phyloP scores from a whole-genome alignment of 140 eudicot species.

The Senecio squalidus region DNA sequence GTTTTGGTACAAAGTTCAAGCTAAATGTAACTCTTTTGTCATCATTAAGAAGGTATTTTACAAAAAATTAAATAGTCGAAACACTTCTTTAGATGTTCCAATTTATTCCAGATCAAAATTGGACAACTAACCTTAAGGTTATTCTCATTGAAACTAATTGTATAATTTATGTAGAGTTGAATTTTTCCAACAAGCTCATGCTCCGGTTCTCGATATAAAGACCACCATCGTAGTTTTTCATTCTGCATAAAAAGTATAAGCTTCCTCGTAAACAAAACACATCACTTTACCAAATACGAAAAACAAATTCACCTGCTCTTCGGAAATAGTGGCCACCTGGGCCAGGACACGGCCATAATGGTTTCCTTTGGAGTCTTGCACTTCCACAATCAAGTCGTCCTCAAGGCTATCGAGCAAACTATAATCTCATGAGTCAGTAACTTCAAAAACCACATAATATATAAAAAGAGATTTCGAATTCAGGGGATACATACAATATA shows the following conservation, averaged over 20 bases:
- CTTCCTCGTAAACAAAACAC: slow-evolving; percentile 8
- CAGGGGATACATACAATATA: slow-evolving; percentile 50
- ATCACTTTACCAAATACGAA: not conserved
- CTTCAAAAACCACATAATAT: not conserved
- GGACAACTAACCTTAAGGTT: slow-evolving; percentile 50
- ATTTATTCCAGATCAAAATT: not conserved
- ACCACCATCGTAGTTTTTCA: slow-evolving; percentile 88
- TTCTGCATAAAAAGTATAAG: slow-evolving; percentile 42
- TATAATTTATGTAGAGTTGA: slow-evolving; percentile 63
- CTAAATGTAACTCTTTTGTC: not conserved
- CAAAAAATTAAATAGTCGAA: not conserved
- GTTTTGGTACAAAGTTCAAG: not conserved
- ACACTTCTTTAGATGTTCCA: not conserved
- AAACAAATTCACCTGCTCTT: slow-evolving; percentile 48
- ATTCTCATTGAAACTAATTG: slow-evolving; percentile 64
- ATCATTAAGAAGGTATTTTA: not conserved
- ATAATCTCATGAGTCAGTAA: slow-evolving; percentile 31
- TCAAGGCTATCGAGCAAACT: slow-evolving; percentile 86
- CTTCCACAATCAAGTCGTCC: slow-evolving; percentile 73
- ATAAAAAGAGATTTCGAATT: slow-evolving; percentile 7
- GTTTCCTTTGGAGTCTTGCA: slow-evolving; percentile 70
- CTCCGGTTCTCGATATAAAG: slow-evolving; percentile 79
- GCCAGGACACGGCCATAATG: slow-evolving; percentile 74
- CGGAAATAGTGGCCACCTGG: slow-evolving; percentile 77
- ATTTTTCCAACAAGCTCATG: slow-evolving; percentile 81